phyloP scores from a whole-genome alignment of 164 flowering plant species.

The Berberis thunbergii region DNA sequence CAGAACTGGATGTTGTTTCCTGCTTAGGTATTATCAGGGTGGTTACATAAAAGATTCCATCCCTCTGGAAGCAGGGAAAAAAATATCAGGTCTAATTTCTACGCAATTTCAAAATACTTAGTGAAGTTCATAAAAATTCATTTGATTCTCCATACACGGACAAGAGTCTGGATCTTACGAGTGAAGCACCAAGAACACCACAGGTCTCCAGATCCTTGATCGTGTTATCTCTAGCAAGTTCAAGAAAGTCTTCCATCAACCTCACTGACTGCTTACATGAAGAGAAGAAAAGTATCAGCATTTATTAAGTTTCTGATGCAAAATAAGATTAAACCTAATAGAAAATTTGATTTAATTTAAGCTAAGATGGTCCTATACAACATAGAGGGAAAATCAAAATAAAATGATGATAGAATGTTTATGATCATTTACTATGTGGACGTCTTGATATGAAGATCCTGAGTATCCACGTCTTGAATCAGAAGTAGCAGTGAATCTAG shows the following conservation, averaged over 20 bases:
- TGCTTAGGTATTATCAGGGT: slow-evolving; percentile 76
- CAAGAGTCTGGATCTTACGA: slow-evolving; percentile 37
- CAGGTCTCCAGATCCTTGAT: slow-evolving; percentile 75
- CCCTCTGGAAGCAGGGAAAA: slow-evolving; percentile 33
- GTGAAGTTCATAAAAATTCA: not conserved
- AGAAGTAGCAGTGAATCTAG: too few relatives aligned
- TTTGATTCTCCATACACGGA: not conserved
- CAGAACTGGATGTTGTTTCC: slow-evolving; percentile 54
- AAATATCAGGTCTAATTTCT: not conserved
- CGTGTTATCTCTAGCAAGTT: slow-evolving; percentile 70
- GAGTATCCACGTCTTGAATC: too few relatives aligned
- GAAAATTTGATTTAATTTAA: too few relatives aligned
- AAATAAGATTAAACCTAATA: too few relatives aligned
- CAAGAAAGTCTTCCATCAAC: slow-evolving; percentile 72
- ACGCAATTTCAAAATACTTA: not conserved
- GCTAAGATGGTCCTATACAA: too few relatives aligned
- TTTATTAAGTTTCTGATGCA: too few relatives aligned
- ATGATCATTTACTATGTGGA: too few relatives aligned
- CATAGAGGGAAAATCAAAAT: too few relatives aligned
- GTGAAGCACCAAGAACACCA: slow-evolving; percentile 73
- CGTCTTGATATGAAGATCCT: too few relatives aligned
- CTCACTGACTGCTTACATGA: slow-evolving; percentile 38
- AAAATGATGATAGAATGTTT: too few relatives aligned
- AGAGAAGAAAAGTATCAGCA: not conserved
- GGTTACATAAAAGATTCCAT: slow-evolving; percentile 48